Percentiles rank a stretch among this genome's conserved stretches.
Evolutionary conservation across 345 rosid species (phyloP).

Genomic region (Euphorbia lathyris): DNA sequence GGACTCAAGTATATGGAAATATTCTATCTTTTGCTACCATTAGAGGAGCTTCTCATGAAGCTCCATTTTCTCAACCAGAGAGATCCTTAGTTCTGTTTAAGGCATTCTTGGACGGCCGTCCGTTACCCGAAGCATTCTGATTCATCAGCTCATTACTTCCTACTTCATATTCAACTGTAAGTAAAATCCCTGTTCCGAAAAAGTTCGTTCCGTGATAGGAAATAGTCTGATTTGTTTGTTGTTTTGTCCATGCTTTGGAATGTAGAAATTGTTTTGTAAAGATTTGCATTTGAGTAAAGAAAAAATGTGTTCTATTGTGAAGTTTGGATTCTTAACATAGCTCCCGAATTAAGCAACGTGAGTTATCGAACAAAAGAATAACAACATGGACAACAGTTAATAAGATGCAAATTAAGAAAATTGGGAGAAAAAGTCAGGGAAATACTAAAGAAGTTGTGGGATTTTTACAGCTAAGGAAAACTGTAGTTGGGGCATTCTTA

Average conservation of each 20-base stretch:
- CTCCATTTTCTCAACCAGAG: slow-evolving; percentile 36
- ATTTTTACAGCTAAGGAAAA: slow-evolving; percentile 17
- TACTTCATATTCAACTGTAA: slow-evolving; percentile 26
- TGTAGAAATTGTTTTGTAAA: slow-evolving; percentile 28
- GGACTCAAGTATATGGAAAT: slow-evolving; percentile 46
- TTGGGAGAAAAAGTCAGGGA: slow-evolving; percentile 8
- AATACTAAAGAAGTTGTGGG: slow-evolving; percentile 2
- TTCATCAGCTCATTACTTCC: slow-evolving; percentile 27
- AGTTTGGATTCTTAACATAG: not conserved
- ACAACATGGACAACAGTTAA: not conserved
- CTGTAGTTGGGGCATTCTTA: slow-evolving; percentile 66
- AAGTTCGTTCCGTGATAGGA: slow-evolving; percentile 13
- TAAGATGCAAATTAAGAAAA: not conserved
- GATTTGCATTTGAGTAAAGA: slow-evolving; percentile 4
- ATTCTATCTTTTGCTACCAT: slow-evolving; percentile 51
- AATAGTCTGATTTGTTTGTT: slow-evolving; percentile 28
- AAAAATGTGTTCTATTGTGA: slow-evolving; percentile 3
- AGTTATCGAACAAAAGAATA: no score
- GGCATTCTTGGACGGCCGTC: slow-evolving; percentile 25
- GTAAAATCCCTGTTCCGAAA: slow-evolving; percentile 17
- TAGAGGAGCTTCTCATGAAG: slow-evolving; percentile 40
- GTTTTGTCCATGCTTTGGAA: slow-evolving; percentile 24
- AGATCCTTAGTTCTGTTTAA: slow-evolving; percentile 32
- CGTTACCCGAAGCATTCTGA: slow-evolving; percentile 50
- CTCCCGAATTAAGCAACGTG: no score